Conservation (phyloP, 164 flowering plant genomes). For the Saururus chinensis region DNA sequence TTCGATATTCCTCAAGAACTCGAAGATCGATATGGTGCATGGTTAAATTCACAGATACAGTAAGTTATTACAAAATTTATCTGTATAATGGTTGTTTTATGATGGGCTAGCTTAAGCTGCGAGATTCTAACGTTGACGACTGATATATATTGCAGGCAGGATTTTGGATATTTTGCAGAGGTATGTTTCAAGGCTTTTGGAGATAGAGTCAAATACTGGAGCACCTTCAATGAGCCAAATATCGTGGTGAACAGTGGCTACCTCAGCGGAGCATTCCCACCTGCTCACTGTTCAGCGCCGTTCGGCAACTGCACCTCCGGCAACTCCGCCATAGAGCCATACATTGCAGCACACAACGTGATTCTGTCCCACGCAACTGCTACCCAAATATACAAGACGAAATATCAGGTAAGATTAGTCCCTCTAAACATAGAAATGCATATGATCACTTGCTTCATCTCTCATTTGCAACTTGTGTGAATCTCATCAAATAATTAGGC, state of each 20-base stretch:
- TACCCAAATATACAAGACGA: slow-evolving; percentile 3
- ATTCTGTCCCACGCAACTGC: slow-evolving; percentile 6
- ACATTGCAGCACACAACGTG: slow-evolving; percentile 9
- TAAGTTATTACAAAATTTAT: neutral
- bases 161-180: slow-evolving; percentile 7
- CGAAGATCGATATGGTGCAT: slow-evolving; percentile 11
- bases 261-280: neutral
- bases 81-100: neutral
- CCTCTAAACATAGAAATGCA: neutral
- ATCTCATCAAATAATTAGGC: neutral
- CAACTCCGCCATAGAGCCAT: slow-evolving; percentile 6
- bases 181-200: slow-evolving; percentile 6
- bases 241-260: slow-evolving; percentile 1
- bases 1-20: slow-evolving; percentile 14
- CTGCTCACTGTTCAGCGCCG: slow-evolving; percentile 3
- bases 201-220: slow-evolving; percentile 8
- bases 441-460: neutral
- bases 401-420: slow-evolving; percentile 2
- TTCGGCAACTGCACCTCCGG: slow-evolving; percentile 6
- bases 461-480: neutral
- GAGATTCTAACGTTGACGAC: neutral
- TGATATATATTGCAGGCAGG: slow-evolving; percentile 3
- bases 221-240: slow-evolving; percentile 7
- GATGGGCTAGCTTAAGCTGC: neutral
- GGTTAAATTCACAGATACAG: slow-evolving; percentile 10